phyloP scores from a whole-genome alignment of 2,329 filamentous ascomycete genomes.

The Ophiostoma sp. region DNA sequence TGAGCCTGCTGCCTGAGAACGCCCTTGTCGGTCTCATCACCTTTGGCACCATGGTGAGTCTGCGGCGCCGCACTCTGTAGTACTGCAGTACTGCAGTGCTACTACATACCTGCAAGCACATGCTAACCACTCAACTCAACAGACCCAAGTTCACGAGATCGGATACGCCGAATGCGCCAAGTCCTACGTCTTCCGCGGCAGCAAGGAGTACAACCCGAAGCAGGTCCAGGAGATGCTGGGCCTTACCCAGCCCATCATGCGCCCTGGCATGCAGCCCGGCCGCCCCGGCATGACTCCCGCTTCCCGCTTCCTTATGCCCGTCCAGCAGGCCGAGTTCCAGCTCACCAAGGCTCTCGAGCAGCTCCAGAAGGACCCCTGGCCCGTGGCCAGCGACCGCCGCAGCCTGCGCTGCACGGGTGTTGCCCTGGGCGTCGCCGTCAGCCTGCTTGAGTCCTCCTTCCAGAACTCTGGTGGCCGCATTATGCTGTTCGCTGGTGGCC shows the following conservation, averaged over 20 bases:
- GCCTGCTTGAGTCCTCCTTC: constrained; percentile 88
- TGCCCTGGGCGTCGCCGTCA: constrained; percentile 90
- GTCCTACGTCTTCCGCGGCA: constrained; percentile 96
- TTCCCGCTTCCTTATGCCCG: constrained; percentile 84
- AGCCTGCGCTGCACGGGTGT: constrained; percentile 90
- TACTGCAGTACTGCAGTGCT: neutral
- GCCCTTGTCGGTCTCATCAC: constrained; percentile 79
- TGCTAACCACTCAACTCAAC: constrained; percentile 8
- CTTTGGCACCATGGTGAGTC: constrained; percentile 80
- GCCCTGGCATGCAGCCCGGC: constrained; percentile 69
- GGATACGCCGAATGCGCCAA: constrained; percentile 98
- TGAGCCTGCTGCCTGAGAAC: constrained; percentile 75
- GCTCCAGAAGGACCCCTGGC: constrained; percentile 95
- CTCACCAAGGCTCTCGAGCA: constrained; percentile 94
- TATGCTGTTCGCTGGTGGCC: constrained; percentile 94
- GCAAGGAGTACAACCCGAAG: constrained; percentile 96
- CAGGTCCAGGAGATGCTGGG: constrained; percentile 99
- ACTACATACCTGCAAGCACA: neutral
- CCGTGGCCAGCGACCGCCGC: constrained; percentile 87
- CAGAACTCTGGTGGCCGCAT: constrained; percentile 91
- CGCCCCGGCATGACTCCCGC: constrained; percentile 63
- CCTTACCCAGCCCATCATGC: constrained; percentile 63
- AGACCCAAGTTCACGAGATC: constrained; percentile 95
- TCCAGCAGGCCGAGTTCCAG: constrained; percentile 94
- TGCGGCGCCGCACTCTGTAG: neutral